phyloP scores from a whole-genome alignment of 768 basidiomycete species.

The Phanerochaete carnosa region DNA sequence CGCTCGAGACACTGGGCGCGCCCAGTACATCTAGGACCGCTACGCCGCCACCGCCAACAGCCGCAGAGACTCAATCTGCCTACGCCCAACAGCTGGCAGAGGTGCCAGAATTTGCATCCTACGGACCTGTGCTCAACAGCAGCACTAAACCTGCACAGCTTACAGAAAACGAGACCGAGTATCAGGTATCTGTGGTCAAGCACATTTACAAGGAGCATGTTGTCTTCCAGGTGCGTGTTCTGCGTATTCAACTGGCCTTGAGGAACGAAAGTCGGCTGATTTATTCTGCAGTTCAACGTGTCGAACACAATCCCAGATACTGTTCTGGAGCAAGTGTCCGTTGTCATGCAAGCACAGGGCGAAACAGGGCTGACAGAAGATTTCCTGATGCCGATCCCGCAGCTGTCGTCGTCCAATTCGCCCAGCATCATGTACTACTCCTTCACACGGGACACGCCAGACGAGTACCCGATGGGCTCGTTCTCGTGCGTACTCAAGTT shows the following conservation, averaged over 20 bases:
- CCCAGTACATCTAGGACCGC: conserved; percentile 59
- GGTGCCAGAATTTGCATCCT: conserved; percentile 80
- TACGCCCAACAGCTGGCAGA: conserved; percentile 84
- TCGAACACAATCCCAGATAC: conserved; percentile 96
- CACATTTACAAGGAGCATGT: conserved; percentile 94
- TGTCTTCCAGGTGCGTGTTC: conserved; percentile 83
- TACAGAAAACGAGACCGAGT: conserved; percentile 97
- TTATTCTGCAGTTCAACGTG: conserved; percentile 77
- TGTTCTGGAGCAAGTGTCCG: conserved; percentile 89
- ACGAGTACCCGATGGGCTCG: conserved; percentile 74
- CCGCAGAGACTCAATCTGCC: conserved; percentile 84
- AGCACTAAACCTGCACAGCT: conserved; percentile 74
- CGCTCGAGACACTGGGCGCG: conserved; percentile 79
- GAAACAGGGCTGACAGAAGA: conserved; percentile 83
- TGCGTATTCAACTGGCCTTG: background rate
- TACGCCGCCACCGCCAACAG: conserved; percentile 71
- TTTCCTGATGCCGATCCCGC: conserved; percentile 85
- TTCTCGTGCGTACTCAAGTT: conserved; percentile 94
- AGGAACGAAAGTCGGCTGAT: background rate
- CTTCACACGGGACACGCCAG: conserved; percentile 80
- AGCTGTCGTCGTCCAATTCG: conserved; percentile 64
- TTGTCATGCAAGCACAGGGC: conserved; percentile 83
- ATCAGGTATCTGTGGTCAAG: conserved; percentile 94
- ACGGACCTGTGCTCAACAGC: conserved; percentile 88
- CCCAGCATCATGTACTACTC: conserved; percentile 92